These are phyloP conservation scores for Nitzschia sp. DNA, from an alignment of 108 stramenopile species.

Conservation along the genomic window DNA sequence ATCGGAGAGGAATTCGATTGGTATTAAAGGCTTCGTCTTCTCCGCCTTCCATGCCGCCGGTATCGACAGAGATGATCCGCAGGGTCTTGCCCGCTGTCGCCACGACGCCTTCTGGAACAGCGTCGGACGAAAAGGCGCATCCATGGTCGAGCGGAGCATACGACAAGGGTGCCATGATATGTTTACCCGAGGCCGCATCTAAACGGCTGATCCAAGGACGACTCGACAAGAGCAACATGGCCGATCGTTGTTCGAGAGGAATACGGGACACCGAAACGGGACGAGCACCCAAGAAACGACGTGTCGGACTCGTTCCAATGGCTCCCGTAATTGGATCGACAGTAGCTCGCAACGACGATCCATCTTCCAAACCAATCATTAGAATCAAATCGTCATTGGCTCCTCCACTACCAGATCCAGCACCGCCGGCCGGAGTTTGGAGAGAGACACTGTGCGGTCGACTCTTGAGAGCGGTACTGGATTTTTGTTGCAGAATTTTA, in stretches of 20 bases:
- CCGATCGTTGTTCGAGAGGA: slow-evolving; percentile 59
- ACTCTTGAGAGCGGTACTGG: slow-evolving; percentile 62
- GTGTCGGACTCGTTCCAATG: slow-evolving; percentile 85
- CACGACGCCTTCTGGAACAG: slow-evolving; percentile 93
- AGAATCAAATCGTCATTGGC: slow-evolving; percentile 64
- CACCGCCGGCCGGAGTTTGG: slow-evolving; percentile 24
- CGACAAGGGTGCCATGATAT: slow-evolving; percentile 89
- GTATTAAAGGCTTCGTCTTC: slow-evolving; percentile 92
- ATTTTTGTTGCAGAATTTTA: slow-evolving; percentile 53
- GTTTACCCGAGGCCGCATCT: slow-evolving; percentile 54
- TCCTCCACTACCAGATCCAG: no score
- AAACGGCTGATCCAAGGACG: slow-evolving; percentile 91
- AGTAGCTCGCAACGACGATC: slow-evolving; percentile 78
- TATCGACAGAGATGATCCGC: slow-evolving; percentile 89
- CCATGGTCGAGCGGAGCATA: slow-evolving; percentile 94
- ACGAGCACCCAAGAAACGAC: slow-evolving; percentile 90
- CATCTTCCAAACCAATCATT: slow-evolving; percentile 90
- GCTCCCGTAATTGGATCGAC: slow-evolving; percentile 90
- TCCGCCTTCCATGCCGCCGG: slow-evolving; percentile 60
- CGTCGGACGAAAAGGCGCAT: slow-evolving; percentile 87
- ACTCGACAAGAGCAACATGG: slow-evolving; percentile 89
- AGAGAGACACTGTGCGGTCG: slow-evolving; percentile 71
- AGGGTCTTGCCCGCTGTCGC: slow-evolving; percentile 92
- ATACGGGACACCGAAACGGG: slow-evolving; percentile 90
- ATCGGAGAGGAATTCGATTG: slow-evolving; percentile 78